Base-by-base conservation (phyloP, 1,139 yeast species). In the Yamadazyma dendronema region DNA sequence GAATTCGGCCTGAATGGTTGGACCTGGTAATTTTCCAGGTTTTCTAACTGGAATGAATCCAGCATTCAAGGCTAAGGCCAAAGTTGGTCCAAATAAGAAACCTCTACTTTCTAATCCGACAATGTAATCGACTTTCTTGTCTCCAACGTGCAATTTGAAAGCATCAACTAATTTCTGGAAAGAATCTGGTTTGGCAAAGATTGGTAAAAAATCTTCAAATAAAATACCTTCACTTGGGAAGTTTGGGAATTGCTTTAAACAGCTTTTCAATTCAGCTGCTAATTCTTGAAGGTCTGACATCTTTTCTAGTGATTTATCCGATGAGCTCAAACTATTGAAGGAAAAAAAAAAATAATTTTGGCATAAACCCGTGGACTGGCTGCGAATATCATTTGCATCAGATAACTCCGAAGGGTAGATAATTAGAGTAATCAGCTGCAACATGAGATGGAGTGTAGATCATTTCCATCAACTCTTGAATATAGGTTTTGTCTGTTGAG, bases 51-150 rank as follows among this genome's bases (percentile, higher is more conserved):
- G 97, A 36, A 92, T 85, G 53, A 92, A 92, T 3, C 97, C 94
- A 31, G 94, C 92, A 45, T 84, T 82, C 43, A 92, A 66, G 42
- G 88, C 92, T 48, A 92, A 75, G 7, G 98, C 98, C 50, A 92
- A 73, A 28, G 97, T 72, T 34, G 99, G 98, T 9, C 97, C 99
- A 53, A 92, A 92, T 44, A 92, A 72, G 61, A 92, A 92, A 1
- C 99, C 99, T 63, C 99, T 84, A 39, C 97, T 87, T 64, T 92
- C 99, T 49, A 94, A 76, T 30, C 97, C 99, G 37, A 92, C 89
- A 47, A 92, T 76, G 57, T 84, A 92, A 57, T 92, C 97, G 42
- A 90, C 78, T 53, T 86, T 81, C 41, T 67, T 64, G 47, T 74
- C 76, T 40, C 79, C 80, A 46, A 92, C 59, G 56, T 86, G 95